Conservation (phyloP, 2,329 filamentous ascomycete species). For the Aureobasidium pullulans region DNA sequence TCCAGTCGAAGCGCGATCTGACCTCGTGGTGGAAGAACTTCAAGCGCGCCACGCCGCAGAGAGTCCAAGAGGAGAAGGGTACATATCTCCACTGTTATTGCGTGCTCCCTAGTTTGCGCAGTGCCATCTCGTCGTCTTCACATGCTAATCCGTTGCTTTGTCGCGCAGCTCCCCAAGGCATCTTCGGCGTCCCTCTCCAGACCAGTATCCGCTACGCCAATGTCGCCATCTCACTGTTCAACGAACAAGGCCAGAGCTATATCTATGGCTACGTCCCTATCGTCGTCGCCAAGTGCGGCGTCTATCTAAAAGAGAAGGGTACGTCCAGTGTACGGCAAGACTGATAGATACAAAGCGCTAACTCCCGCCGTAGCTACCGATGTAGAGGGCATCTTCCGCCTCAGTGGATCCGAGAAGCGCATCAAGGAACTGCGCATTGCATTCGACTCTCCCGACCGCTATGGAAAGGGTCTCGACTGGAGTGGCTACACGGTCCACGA, state of each 20-base stretch:
- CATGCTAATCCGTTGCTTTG: conserved; percentile 10
- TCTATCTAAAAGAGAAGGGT: conserved; percentile 98
- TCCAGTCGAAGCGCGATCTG: conserved; percentile 77
- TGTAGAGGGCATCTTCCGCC: conserved; percentile 90
- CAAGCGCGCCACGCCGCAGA: conserved; percentile 55
- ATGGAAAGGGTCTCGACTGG: conserved; percentile 96
- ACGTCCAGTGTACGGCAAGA: conserved; percentile 11
- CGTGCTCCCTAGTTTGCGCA: background rate
- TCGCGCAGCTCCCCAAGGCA: conserved; percentile 53
- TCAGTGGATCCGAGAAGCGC: conserved; percentile 92
- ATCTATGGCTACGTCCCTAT: conserved; percentile 99
- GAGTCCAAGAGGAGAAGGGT: conserved; percentile 59
- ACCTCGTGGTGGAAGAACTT: conserved; percentile 98
- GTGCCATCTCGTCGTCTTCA: background rate
- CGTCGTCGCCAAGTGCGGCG: conserved; percentile 94
- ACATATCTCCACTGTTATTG: conserved; percentile 22
- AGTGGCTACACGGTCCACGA: conserved; percentile 97
- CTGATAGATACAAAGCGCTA: background rate
- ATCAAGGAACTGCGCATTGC: conserved; percentile 92
- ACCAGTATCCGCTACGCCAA: conserved; percentile 97
- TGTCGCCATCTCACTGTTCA: conserved; percentile 91
- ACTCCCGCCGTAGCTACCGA: conserved; percentile 61
- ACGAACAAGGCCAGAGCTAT: conserved; percentile 87
- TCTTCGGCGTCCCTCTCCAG: conserved; percentile 89
- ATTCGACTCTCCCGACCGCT: conserved; percentile 91